Percentiles rank a stretch among this genome's conserved stretches.
Evolutionary conservation across 768 basidiomycete genomes (phyloP).

Genomic region (Leucosporidium yakuticum): DNA sequence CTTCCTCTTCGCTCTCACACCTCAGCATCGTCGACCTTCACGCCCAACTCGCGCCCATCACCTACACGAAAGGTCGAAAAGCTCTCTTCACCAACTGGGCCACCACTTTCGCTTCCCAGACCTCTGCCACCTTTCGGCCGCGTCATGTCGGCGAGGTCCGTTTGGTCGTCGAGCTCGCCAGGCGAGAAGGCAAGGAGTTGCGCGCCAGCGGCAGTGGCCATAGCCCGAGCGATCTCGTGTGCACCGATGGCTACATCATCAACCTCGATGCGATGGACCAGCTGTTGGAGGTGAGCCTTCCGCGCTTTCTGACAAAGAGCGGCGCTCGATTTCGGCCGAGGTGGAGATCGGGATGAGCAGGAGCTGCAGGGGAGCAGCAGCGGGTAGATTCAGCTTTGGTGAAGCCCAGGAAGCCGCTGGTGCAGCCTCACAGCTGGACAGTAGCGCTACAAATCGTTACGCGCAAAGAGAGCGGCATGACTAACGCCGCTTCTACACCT

Average conservation of each 20-base stretch:
- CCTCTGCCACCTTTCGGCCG: conserved; percentile 70
- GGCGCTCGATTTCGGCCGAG: too few relatives aligned
- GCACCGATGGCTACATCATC: conserved; percentile 66
- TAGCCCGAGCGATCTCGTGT: conserved; percentile 87
- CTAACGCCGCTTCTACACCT: too few relatives aligned
- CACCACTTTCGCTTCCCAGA: conserved; percentile 63
- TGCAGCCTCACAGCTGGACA: too few relatives aligned
- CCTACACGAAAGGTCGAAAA: conserved; percentile 43
- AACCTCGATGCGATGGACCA: conserved; percentile 66
- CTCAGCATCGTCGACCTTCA: conserved; percentile 51
- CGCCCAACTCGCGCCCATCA: conserved; percentile 53
- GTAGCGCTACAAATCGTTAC: too few relatives aligned
- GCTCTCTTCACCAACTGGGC: conserved; percentile 80
- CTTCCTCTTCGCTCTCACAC: conserved; percentile 44
- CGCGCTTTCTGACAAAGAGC: not conserved
- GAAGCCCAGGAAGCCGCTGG: not conserved
- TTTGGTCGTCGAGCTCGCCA: conserved; percentile 71
- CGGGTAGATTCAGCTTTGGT: not conserved
- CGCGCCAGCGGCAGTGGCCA: conserved; percentile 86
- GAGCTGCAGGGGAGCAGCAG: not conserved
- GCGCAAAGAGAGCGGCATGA: too few relatives aligned
- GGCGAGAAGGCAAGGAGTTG: conserved; percentile 62
- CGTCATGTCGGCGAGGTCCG: conserved; percentile 61
- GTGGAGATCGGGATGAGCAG: not conserved
- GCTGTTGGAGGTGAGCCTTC: conserved; percentile 63